A percentile compares a stretch with the other conserved stretches of the same genome.
phyloP scores from a whole-genome alignment of 2,329 filamentous ascomycete genomes.

The Fusarium multiceps region DNA sequence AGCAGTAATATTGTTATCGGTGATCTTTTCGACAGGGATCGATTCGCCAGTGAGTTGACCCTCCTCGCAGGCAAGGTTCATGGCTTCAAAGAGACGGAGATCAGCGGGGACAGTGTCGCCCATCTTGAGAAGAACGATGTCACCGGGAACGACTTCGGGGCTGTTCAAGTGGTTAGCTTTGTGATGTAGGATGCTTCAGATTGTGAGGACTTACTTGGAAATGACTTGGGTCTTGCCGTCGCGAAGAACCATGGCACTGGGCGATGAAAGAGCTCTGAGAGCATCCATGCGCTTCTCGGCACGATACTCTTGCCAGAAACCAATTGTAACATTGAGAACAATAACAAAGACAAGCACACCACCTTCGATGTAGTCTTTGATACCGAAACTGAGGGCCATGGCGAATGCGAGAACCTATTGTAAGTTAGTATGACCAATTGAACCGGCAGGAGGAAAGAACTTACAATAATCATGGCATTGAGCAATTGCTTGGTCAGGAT shows the following conservation, averaged over 20 bases:
- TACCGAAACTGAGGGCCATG: constrained; percentile 77
- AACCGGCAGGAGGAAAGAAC: constrained; percentile 41
- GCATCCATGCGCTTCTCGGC: constrained; percentile 76
- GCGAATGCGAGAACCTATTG: constrained; percentile 80
- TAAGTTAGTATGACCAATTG: constrained; percentile 1
- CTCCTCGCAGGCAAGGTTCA: constrained; percentile 85
- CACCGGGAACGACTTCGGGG: constrained; percentile 75
- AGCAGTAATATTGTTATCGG: constrained; percentile 59
- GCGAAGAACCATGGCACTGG: constrained; percentile 71
- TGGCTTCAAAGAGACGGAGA: constrained; percentile 74
- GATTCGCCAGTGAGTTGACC: constrained; percentile 82
- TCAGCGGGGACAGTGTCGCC: constrained; percentile 82
- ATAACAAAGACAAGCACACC: constrained; percentile 76
- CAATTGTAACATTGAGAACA: constrained; percentile 75
- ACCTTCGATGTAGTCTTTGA: constrained; percentile 74
- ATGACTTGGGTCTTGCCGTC: constrained; percentile 68
- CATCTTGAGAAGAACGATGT: constrained; percentile 74
- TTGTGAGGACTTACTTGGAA: constrained; percentile 60
- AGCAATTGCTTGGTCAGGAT: constrained; percentile 78
- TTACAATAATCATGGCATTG: constrained; percentile 81
- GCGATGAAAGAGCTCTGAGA: constrained; percentile 69
- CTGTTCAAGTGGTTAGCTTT: constrained; percentile 50
- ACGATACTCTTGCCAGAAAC: constrained; percentile 72
- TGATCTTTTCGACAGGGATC: constrained; percentile 74
- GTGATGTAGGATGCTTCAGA: not conserved